phyloP scores from a whole-genome alignment of 73 alveolate species.

The Uronychia binucleata region DNA sequence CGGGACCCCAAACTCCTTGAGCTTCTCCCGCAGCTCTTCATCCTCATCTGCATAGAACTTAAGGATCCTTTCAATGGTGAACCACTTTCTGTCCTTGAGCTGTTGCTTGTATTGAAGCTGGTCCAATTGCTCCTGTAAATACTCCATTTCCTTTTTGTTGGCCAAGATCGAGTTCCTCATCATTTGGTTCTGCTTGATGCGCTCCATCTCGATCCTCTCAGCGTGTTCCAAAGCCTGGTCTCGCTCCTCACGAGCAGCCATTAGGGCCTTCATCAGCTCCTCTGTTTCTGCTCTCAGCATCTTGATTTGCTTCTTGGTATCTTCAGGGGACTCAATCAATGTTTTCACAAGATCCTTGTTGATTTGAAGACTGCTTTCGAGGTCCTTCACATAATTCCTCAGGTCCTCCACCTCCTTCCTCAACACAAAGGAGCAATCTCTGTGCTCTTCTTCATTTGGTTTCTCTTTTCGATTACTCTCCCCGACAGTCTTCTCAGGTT shows the following conservation, averaged over 20 bases:
- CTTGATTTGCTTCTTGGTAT: not conserved
- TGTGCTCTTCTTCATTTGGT: not conserved
- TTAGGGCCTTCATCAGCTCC: not conserved
- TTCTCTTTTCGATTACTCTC: not conserved
- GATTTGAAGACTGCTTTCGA: slow-evolving; percentile 21
- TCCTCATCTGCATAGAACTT: not conserved
- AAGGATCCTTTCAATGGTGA: not conserved
- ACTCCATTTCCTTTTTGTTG: not conserved
- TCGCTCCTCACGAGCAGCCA: not conserved
- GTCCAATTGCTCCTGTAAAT: not conserved
- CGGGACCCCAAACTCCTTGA: not conserved
- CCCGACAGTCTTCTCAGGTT: not conserved
- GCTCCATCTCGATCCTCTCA: not conserved
- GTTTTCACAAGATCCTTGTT: slow-evolving; percentile 31
- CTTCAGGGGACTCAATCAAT: slow-evolving; percentile 5
- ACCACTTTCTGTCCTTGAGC: not conserved
- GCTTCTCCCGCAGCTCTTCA: not conserved
- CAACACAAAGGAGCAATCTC: not conserved
- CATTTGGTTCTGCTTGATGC: not conserved
- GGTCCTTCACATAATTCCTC: slow-evolving; percentile 20
- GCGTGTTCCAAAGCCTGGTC: not conserved
- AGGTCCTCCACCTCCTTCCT: slow-evolving; percentile 7
- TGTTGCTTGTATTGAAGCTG: not conserved
- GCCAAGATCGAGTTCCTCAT: not conserved
- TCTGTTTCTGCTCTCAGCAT: not conserved